Conservation (phyloP, 163 green algal species). For the Smithsoniella earleae region DNA sequence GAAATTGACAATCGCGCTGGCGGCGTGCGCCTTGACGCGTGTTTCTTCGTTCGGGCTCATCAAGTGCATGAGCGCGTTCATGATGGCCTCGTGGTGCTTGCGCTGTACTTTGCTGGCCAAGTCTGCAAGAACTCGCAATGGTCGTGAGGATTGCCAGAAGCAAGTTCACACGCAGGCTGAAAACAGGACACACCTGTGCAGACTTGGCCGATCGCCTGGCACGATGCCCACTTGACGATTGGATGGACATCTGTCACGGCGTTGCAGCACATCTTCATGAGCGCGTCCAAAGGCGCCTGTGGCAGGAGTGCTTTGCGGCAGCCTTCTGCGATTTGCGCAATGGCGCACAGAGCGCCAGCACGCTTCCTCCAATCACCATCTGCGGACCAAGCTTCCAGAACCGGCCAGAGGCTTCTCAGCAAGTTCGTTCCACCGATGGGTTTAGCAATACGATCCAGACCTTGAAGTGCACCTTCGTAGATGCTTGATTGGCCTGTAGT, state of each 20-base stretch:
- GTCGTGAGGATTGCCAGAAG: background rate
- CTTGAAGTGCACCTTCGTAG: constrained; percentile 57
- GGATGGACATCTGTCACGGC: constrained; percentile 45
- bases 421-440: constrained; percentile 83
- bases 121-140: background rate
- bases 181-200: constrained; percentile 59
- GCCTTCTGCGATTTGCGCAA: constrained; percentile 95
- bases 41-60: constrained; percentile 87
- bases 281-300: constrained; percentile 53
- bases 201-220: constrained; percentile 95
- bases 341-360: constrained; percentile 83
- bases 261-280: constrained; percentile 74
- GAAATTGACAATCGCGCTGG: constrained; percentile 96
- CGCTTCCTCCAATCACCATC: constrained; percentile 70
- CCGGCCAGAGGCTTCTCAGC: constrained; percentile 40
- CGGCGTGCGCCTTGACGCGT: constrained; percentile 85
- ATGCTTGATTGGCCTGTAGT: constrained; percentile 28
- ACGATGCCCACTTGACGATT: constrained; percentile 74
- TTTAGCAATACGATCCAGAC: constrained; percentile 82
- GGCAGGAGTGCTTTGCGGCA: constrained; percentile 67
- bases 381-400: constrained; percentile 51
- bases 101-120: constrained; percentile 22
- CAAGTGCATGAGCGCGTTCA: constrained; percentile 72
- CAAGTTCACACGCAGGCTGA: background rate
- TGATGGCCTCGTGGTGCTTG: constrained; percentile 46